phyloP scores from a whole-genome alignment of 2,329 filamentous ascomycete genomes.

The Fusarium lyarnte region DNA sequence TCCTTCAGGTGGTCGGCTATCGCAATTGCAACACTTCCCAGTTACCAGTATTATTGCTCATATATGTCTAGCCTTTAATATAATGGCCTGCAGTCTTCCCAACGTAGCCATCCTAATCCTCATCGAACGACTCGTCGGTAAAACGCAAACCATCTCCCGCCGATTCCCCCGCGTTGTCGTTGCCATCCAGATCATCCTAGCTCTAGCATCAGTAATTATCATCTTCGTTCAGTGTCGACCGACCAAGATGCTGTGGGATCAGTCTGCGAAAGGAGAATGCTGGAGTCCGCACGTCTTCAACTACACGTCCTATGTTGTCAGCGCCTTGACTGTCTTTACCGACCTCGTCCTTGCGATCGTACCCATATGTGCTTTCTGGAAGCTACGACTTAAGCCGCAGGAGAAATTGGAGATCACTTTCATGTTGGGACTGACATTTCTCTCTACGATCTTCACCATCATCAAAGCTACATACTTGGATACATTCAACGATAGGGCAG shows the following conservation, averaged over 20 bases:
- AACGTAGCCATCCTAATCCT: constrained; percentile 26
- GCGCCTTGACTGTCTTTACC: constrained; percentile 17
- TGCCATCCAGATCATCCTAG: background rate
- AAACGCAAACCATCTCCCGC: background rate
- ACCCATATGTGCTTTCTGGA: constrained; percentile 11
- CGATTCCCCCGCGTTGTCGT: background rate
- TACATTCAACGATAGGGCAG: background rate
- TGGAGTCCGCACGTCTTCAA: constrained; percentile 12
- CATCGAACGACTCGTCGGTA: constrained; percentile 14
- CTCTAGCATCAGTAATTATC: background rate
- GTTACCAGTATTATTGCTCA: background rate
- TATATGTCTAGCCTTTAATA: background rate
- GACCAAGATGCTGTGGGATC: background rate
- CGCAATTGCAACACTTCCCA: background rate
- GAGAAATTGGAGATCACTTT: constrained; percentile 21
- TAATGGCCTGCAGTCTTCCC: constrained; percentile 16
- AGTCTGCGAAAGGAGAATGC: background rate
- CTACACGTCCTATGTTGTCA: constrained; percentile 25
- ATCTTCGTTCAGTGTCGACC: constrained; percentile 8
- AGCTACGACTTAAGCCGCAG: constrained; percentile 7
- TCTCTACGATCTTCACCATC: constrained; percentile 13
- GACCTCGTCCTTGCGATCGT: constrained; percentile 11
- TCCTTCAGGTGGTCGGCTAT: constrained; percentile 1
- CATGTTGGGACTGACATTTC: constrained; percentile 15
- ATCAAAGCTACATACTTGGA: constrained; percentile 5